Evolutionary conservation across 306 rosid genomes (phyloP), one percentile per base, ranked within the genome.

Genomic region (Pterocarpus santalinus): DNA sequence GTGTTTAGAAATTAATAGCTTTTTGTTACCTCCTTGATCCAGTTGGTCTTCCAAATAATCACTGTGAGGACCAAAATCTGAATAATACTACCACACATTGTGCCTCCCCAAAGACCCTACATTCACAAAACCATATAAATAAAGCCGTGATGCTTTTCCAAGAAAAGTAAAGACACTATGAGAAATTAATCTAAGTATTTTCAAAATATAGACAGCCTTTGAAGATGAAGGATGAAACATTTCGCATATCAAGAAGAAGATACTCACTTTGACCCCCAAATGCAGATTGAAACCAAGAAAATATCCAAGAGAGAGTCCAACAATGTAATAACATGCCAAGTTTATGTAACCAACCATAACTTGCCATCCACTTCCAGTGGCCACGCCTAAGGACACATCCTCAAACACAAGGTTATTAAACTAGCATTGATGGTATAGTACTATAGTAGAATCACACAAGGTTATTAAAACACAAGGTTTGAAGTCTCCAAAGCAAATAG

Each of bases 331-430:
- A 69, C 90, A 72, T 30, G 77, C 87, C 64, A 89, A 76, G 85
- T 88, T 85, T 81, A 91, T 85, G 33, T 85, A 86, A 81, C 78
- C 94, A 65, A 85, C 90, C 80, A 80, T 85, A 34, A 87, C 80
- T 83, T 90, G 97, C 94, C 95, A 82, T 71, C 95, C 95, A 56
- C 90, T 80, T 47, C 92, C 91, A 71, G 85, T 65, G 4, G 88
- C 92, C 53, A 90, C 91, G 30, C 94, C 92, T 86, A 55, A 62
- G 69, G 5, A 32, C 17, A 53, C 14, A 51, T 22, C 13, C 39
- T 53, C 35, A 44, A 16, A 47, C 3, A 56, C 9, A 56, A 43
- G 49, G 8, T 38, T 5, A 6, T 3, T 38, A 38, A 38, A 38
- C 41, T 38, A 38, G 41, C 41, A 38, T 38, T 38, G 5, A 38